phyloP scores from a whole-genome alignment of 2,329 filamentous ascomycete species.

The Colletotrichum sp. region DNA sequence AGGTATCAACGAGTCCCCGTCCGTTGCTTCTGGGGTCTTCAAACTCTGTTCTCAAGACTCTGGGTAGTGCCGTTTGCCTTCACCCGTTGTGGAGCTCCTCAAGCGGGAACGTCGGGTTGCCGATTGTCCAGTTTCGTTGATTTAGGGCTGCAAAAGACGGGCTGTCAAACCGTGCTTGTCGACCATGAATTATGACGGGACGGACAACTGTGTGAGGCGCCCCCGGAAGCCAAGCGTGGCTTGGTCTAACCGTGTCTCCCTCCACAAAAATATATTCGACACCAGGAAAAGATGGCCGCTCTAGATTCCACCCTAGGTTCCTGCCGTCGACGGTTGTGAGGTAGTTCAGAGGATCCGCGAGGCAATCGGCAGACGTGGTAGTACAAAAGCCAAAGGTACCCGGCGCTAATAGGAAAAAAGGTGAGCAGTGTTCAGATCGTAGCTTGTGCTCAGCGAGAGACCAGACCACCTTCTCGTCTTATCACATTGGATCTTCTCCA shows the following conservation, averaged over 20 bases:
- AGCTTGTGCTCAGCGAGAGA: background rate
- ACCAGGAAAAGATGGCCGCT: background rate
- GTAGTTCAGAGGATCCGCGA: background rate
- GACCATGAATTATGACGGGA: conserved; percentile 6
- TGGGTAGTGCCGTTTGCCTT: conserved; percentile 5
- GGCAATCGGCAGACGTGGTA: background rate
- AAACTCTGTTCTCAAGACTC: background rate
- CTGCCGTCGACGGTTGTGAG: background rate
- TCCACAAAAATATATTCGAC: background rate
- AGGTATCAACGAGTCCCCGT: background rate
- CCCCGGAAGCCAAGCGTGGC: background rate
- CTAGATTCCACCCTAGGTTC: background rate
- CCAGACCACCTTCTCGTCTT: background rate
- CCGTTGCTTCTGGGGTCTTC: background rate
- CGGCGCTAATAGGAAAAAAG: background rate
- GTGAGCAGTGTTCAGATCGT: background rate
- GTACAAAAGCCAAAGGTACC: background rate
- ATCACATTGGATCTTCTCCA: background rate
- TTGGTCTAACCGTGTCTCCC: background rate
- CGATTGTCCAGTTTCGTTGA: background rate
- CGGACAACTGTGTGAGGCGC: background rate
- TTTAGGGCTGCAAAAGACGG: background rate
- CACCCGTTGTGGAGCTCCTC: background rate
- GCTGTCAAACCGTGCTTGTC: background rate
- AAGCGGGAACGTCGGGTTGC: conserved; percentile 9